These are phyloP conservation scores for Myriosclerotinia curreyana DNA, from an alignment of 2,329 filamentous ascomycete species.

Conservation along the genomic window DNA sequence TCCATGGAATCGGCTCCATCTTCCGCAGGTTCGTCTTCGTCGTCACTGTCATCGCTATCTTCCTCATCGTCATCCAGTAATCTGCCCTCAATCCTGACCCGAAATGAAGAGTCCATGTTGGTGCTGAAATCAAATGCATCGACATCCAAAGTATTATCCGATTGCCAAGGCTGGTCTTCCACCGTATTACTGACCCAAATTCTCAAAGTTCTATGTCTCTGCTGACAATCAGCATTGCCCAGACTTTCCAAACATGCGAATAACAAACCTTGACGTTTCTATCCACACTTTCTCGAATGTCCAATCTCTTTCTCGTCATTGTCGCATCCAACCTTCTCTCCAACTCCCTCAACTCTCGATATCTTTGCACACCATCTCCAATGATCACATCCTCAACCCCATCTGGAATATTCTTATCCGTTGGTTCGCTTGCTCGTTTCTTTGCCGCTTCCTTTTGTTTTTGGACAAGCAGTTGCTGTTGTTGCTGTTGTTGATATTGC, in stretches of 20 bases:
- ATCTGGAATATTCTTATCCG: constrained; percentile 91
- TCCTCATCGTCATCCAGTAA: constrained; percentile 68
- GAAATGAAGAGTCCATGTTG: constrained; percentile 74
- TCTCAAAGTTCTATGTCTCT: constrained; percentile 80
- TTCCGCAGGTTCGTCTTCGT: constrained; percentile 45
- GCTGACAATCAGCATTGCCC: constrained; percentile 24
- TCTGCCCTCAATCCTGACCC: constrained; percentile 87
- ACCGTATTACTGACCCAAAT: constrained; percentile 95
- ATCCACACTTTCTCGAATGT: constrained; percentile 79
- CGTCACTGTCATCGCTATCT: constrained; percentile 49
- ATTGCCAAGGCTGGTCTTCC: constrained; percentile 93
- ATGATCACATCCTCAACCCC: constrained; percentile 80
- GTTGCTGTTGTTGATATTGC: constrained; percentile 14
- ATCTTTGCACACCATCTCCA: constrained; percentile 77
- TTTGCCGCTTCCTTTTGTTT: constrained; percentile 66
- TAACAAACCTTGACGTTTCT: constrained; percentile 63
- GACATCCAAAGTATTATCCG: constrained; percentile 59
- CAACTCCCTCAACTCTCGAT: constrained; percentile 78
- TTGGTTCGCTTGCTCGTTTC: constrained; percentile 82
- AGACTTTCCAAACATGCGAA: background rate
- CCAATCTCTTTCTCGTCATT: constrained; percentile 90
- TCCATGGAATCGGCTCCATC: constrained; percentile 46
- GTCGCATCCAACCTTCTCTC: constrained; percentile 87
- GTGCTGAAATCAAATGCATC: constrained; percentile 80
- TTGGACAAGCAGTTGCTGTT: constrained; percentile 29